Percentiles rank a stretch among this genome's conserved stretches.
phyloP scores from a whole-genome alignment of 768 basidiomycete species.

The Holtermannia corniformis region DNA sequence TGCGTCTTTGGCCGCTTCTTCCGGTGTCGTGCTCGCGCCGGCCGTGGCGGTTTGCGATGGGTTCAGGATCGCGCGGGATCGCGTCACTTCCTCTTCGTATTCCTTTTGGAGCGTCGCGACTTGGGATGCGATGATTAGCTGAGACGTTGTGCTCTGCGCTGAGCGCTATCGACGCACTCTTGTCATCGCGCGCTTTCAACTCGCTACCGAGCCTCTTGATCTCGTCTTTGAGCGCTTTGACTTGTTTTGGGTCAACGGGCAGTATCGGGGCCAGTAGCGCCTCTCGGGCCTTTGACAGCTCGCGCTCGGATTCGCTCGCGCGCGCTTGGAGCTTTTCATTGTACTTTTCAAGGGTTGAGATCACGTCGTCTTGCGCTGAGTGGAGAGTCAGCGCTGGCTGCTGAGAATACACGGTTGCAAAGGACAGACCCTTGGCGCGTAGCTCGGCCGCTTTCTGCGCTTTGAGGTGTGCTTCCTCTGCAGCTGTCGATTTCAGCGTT shows the following conservation, averaged over 20 bases:
- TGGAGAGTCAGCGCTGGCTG: too few relatives aligned
- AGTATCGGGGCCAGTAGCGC: background rate
- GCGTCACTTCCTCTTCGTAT: constrained; percentile 31
- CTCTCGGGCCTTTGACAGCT: constrained; percentile 2
- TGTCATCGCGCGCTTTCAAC: background rate
- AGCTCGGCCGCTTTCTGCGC: background rate
- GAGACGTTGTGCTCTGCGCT: background rate
- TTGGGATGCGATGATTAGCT: constrained; percentile 4
- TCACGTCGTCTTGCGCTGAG: constrained; percentile 37
- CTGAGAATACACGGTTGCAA: background rate
- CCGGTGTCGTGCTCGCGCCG: constrained; percentile 8
- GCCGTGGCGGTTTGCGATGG: constrained; percentile 1
- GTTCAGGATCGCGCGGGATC: constrained; percentile 20
- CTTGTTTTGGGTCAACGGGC: constrained; percentile 24
- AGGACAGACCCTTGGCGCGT: background rate
- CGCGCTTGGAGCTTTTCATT: constrained; percentile 33
- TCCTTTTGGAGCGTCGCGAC: constrained; percentile 24
- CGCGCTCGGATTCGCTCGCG: constrained; percentile 18
- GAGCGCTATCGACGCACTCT: background rate
- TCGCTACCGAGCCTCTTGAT: constrained; percentile 9
- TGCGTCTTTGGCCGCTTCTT: constrained; percentile 48
- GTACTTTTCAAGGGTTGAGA: constrained; percentile 20
- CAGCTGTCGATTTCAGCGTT: constrained; percentile 68
- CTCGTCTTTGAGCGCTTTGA: constrained; percentile 27
- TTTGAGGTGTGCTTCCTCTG: background rate